Evolutionary conservation across 352 stramenopile species (phyloP).

Genomic region (Phytopythium ostracodes): DNA sequence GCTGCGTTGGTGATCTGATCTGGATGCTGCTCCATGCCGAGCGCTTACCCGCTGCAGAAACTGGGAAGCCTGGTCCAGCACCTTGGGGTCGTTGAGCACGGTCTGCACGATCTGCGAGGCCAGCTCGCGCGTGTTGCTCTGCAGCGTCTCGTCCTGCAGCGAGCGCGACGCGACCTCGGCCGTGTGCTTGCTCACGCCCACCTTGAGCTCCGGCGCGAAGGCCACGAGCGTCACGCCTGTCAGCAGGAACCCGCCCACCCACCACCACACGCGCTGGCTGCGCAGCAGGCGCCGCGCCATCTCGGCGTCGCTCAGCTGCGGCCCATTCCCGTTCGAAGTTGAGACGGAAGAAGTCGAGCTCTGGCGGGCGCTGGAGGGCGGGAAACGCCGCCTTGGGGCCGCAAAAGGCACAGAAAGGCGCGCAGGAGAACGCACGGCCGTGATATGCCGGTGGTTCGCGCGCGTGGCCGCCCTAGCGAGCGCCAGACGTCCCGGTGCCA

Average conservation of each 20-base stretch:
- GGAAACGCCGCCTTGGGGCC: not conserved
- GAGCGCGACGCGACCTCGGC: slow-evolving; percentile 78
- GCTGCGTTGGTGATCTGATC: too few species aligned
- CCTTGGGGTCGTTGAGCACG: slow-evolving; percentile 81
- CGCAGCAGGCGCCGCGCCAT: slow-evolving; percentile 34
- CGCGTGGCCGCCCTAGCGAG: not conserved
- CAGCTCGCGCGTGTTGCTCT: slow-evolving; percentile 65
- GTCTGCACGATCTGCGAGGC: slow-evolving; percentile 86
- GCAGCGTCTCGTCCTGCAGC: slow-evolving; percentile 80
- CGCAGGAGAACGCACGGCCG: too few species aligned
- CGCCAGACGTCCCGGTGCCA: not conserved
- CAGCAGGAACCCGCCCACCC: slow-evolving; percentile 36
- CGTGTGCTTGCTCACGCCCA: slow-evolving; percentile 79
- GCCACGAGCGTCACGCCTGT: slow-evolving; percentile 53
- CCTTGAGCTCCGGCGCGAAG: slow-evolving; percentile 72
- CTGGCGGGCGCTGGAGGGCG: not conserved
- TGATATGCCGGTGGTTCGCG: too few species aligned
- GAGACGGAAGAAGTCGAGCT: not conserved
- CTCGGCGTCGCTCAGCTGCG: slow-evolving; percentile 42
- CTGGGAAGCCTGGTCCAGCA: slow-evolving; percentile 69
- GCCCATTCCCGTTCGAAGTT: not conserved
- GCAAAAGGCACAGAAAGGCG: not conserved
- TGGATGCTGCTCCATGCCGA: not conserved
- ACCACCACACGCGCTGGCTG: slow-evolving; percentile 56
- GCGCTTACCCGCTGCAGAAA: slow-evolving; percentile 61